Base-by-base conservation (phyloP, 148 eudicot species). In the Rhododendron henanense region DNA sequence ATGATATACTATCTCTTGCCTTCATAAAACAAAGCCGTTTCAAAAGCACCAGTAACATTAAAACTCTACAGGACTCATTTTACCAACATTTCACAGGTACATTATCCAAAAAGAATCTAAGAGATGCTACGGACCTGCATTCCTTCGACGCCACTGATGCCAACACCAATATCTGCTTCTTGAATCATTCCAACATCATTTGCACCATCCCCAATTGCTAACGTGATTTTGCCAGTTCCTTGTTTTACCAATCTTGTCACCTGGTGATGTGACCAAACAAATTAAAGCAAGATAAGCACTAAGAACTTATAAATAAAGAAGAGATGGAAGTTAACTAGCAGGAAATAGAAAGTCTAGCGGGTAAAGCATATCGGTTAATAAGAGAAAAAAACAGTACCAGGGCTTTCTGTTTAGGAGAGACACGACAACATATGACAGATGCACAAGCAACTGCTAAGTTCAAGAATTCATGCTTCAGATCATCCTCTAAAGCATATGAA, bases 131-230 rank as follows among this genome's bases (percentile, higher is more conserved):
- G 87, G 81, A 96, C 99, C 99, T 96, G 99, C 99, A 97, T 97
- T 85, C 99, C 99, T 91, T 97, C 99, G 37, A 90, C 93, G 41
- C 99, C 99, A 87, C 99, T 97, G 77, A 97, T 97, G 86, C 99
- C 99, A 77, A 97, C 94, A 51, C 99, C 99, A 81, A 97, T 95
- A 88, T 97, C 99, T 23, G 99, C 99, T 92, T 92, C 99, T 90
- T 97, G 98, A 90, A 97, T 95, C 99, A 97, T 97, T 47, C 99
- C 99, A 67, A 95, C 99, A 88, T 97, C 99, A 91, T 97, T 97
- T 61, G 99, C 99, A 81, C 99, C 99, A 87, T 97, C 99, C 65
- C 99, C 99, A 79, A 97, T 93, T 75, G 96, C 98, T 86, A 97
- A 92, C 15, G 99, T 97, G 18, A 89, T 95, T 90, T 93, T 97